Evolutionary conservation across 345 rosid genomes (phyloP).

Genomic region (Kernera saxatilis): DNA sequence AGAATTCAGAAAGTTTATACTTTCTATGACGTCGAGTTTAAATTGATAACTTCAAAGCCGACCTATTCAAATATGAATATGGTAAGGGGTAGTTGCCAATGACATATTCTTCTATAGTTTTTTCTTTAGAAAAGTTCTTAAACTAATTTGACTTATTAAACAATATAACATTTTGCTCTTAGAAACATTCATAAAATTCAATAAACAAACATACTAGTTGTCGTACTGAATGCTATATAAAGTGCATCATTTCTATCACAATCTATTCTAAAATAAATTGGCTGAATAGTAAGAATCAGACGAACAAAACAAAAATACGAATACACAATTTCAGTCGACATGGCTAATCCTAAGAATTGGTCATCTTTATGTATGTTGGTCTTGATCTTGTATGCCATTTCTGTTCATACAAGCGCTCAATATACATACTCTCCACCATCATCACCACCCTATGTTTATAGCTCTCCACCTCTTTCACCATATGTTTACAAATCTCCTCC

Average conservation of each 20-base stretch:
- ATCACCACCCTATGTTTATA: not conserved
- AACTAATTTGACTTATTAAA: not conserved
- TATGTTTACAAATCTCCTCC: not conserved
- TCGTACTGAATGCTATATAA: not conserved
- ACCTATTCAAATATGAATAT: not conserved
- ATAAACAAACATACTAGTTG: not conserved
- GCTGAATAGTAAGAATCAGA: not conserved
- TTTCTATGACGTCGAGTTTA: not conserved
- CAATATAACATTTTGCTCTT: not conserved
- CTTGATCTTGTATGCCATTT: not conserved
- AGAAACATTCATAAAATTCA: not conserved
- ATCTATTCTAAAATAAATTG: not conserved
- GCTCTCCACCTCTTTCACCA: not conserved
- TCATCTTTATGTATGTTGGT: not conserved
- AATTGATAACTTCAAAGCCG: not conserved
- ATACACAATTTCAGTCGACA: not conserved
- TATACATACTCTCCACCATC: not conserved
- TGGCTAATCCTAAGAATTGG: not conserved
- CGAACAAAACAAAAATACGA: not conserved
- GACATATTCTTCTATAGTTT: not conserved
- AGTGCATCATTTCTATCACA: not conserved
- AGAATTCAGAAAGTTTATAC: no score
- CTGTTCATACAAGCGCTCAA: not conserved
- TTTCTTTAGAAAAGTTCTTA: not conserved
- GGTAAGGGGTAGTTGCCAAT: not conserved